phyloP scores from a whole-genome alignment of 805 yeast genomes.

The Yarrowia sp. region DNA sequence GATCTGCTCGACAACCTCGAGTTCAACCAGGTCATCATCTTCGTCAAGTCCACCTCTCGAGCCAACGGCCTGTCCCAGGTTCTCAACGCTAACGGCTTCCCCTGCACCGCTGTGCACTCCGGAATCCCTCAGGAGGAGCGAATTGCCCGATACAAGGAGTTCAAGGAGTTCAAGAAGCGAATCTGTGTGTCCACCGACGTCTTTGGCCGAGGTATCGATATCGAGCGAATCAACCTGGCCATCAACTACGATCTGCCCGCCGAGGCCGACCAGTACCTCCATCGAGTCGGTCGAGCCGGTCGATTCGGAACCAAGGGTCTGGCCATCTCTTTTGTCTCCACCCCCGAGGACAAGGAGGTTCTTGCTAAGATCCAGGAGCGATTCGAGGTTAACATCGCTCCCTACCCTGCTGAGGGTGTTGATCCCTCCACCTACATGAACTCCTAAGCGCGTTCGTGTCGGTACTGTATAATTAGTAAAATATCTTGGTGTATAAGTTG shows the following conservation, averaged over 20 bases:
- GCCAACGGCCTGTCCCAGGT: conserved; percentile 89
- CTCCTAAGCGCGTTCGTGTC: conserved; percentile 46
- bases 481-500: background rate
- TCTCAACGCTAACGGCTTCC: conserved; percentile 90
- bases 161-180: conserved; percentile 97
- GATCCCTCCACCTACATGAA: conserved; percentile 98
- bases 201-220: conserved; percentile 99
- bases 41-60: conserved; percentile 86
- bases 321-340: conserved; percentile 84
- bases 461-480: conserved; percentile 26
- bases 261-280: conserved; percentile 97
- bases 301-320: conserved; percentile 99
- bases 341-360: conserved; percentile 84
- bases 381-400: conserved; percentile 92
- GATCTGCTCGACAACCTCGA: conserved; percentile 91
- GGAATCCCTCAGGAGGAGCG: conserved; percentile 97
- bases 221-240: conserved; percentile 96
- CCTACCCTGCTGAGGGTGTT: conserved; percentile 96
- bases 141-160: conserved; percentile 91
- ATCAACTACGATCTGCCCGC: conserved; percentile 94
- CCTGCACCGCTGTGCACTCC: conserved; percentile 94
- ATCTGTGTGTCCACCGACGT: conserved; percentile 98
- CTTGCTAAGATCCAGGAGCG: conserved; percentile 92
- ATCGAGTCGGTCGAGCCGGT: conserved; percentile 99
- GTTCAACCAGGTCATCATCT: conserved; percentile 96